Percentiles rank a stretch among this genome's conserved stretches.
Conservation (phyloP, 345 rosid species). For the Lepidium aucheri region DNA sequence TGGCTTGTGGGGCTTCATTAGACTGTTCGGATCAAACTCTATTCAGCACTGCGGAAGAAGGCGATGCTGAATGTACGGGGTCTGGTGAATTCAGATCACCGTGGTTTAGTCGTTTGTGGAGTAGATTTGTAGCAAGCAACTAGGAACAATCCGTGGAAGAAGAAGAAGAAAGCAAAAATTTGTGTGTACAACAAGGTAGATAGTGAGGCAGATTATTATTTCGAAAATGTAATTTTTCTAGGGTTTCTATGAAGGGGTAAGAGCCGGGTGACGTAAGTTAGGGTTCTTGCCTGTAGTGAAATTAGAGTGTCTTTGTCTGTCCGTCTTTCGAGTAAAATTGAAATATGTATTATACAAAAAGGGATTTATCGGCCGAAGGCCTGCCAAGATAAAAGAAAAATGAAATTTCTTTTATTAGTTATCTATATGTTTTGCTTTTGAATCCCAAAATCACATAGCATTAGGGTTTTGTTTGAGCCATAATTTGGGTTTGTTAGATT, state of each 20-base stretch:
- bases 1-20: constrained; percentile 92
- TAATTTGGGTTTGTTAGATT: too few species aligned
- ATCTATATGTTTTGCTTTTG: too few species aligned
- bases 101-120: constrained; percentile 43
- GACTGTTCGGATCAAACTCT: constrained; percentile 98
- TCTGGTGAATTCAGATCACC: constrained; percentile 49
- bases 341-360: constrained; percentile 3
- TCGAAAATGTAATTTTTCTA: constrained; percentile 22
- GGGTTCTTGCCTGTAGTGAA: constrained; percentile 10
- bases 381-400: background rate
- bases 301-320: constrained; percentile 20
- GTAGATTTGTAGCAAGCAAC: constrained; percentile 27
- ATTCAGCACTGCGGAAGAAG: constrained; percentile 73
- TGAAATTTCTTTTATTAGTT: background rate
- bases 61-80: constrained; percentile 84
- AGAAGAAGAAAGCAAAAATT: background rate
- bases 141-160: background rate
- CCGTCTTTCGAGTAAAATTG: background rate
- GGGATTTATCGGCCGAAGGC: constrained; percentile 28
- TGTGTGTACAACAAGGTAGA: constrained; percentile 28
- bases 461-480: too few species aligned
- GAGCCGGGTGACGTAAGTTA: constrained; percentile 6
- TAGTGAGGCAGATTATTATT: constrained; percentile 16
- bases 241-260: constrained; percentile 1
- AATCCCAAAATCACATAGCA: too few species aligned